Evolutionary conservation across 1,284 basidiomycete genomes (phyloP).

Genomic region (Ustilago crameri): DNA sequence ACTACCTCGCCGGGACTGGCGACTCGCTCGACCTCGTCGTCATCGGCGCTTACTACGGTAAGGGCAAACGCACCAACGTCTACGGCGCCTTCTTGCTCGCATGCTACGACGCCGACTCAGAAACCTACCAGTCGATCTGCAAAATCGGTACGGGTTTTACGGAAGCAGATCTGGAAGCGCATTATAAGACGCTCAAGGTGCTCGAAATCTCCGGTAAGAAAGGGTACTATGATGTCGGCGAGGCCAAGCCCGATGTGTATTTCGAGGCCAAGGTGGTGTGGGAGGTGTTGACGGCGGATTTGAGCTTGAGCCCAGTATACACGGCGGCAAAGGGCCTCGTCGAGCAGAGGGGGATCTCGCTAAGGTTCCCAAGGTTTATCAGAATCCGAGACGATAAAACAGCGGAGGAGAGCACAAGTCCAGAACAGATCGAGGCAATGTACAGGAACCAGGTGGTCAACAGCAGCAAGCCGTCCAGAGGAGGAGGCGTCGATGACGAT

Average conservation of each 20-base stretch:
- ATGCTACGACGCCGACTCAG: slow-evolving; percentile 63
- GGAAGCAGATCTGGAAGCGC: slow-evolving; percentile 81
- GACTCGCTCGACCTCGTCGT: slow-evolving; percentile 98
- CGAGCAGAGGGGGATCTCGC: slow-evolving; percentile 76
- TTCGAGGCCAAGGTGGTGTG: slow-evolving; percentile 77
- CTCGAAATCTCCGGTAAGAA: slow-evolving; percentile 76
- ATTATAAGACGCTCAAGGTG: slow-evolving; percentile 83
- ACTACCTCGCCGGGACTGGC: slow-evolving; percentile 84
- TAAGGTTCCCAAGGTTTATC: slow-evolving; percentile 95
- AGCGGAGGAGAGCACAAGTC: slow-evolving; percentile 88
- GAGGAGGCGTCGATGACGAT: slow-evolving; percentile 74
- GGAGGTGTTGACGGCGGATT: slow-evolving; percentile 97
- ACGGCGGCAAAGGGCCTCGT: slow-evolving; percentile 86
- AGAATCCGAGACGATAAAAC: slow-evolving; percentile 91
- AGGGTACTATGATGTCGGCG: slow-evolving; percentile 74
- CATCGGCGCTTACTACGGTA: slow-evolving; percentile 94
- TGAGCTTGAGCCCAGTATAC: slow-evolving; percentile 95
- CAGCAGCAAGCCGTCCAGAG: slow-evolving; percentile 74
- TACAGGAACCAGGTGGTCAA: slow-evolving; percentile 82
- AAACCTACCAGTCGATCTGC: slow-evolving; percentile 72
- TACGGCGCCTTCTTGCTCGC: slow-evolving; percentile 67
- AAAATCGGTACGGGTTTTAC: slow-evolving; percentile 99
- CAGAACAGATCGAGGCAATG: slow-evolving; percentile 96
- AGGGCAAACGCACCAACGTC: slow-evolving; percentile 86
- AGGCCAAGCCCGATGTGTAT: slow-evolving; percentile 65